Evolutionary conservation across 2,329 filamentous ascomycete species (phyloP).

Genomic region (Aspergillus brasiliensis): DNA sequence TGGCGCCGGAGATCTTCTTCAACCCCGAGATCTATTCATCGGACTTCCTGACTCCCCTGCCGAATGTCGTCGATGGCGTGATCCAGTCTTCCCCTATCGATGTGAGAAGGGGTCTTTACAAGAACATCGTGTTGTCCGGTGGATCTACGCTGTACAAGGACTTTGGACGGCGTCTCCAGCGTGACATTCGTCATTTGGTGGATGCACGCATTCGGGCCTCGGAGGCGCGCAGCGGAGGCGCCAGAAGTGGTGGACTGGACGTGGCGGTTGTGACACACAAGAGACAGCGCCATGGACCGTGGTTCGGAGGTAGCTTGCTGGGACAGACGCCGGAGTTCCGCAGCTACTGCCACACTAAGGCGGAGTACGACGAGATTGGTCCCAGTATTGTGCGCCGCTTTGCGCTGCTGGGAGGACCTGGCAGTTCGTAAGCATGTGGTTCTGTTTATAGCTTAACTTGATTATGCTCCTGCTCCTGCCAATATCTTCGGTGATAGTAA

Average conservation of each 20-base stretch:
- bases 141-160: slow-evolving; percentile 98
- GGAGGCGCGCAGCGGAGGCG: slow-evolving; percentile 87
- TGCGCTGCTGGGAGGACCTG: slow-evolving; percentile 87
- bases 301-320: slow-evolving; percentile 95
- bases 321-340: slow-evolving; percentile 98
- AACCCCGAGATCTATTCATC: slow-evolving; percentile 99
- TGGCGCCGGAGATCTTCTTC: slow-evolving; percentile 99
- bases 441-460: background rate
- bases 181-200: slow-evolving; percentile 94
- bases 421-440: slow-evolving; percentile 49
- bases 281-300: slow-evolving; percentile 93
- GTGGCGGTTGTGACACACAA: slow-evolving; percentile 98
- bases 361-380: slow-evolving; percentile 89
- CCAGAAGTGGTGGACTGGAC: slow-evolving; percentile 89
- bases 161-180: slow-evolving; percentile 91
- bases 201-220: slow-evolving; percentile 91
- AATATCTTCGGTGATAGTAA: slow-evolving; percentile 21
- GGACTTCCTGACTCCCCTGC: slow-evolving; percentile 94
- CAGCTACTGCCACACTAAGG: slow-evolving; percentile 96
- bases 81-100: slow-evolving; percentile 98
- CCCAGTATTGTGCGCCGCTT: slow-evolving; percentile 95
- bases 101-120: slow-evolving; percentile 94
- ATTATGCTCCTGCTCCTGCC: slow-evolving; percentile 5
- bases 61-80: slow-evolving; percentile 90
- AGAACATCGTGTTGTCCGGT: slow-evolving; percentile 98